Conservation (phyloP, 495 filamentous ascomycete genomes). For the Oidiodendron maius region DNA sequence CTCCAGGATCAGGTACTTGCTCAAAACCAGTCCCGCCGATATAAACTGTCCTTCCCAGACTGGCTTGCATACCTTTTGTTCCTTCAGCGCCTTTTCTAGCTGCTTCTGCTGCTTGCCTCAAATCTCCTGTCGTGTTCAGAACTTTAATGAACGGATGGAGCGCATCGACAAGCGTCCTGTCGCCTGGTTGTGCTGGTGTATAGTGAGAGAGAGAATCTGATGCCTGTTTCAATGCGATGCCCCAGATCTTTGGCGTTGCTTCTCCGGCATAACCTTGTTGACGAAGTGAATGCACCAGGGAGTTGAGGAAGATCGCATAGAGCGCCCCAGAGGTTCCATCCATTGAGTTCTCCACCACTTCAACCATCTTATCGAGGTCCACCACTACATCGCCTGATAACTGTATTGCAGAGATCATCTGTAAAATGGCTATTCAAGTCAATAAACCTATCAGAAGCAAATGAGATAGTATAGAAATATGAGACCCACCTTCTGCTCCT, state of each 20-base stretch:
- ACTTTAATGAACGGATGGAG: conserved; percentile 79
- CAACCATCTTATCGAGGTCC: conserved; percentile 70
- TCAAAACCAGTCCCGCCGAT: conserved; percentile 77
- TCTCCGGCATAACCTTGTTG: conserved; percentile 41
- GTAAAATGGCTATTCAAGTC: conserved; percentile 49
- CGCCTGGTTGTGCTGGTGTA: conserved; percentile 84
- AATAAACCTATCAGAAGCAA: background rate
- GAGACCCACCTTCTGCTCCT: conserved; percentile 68
- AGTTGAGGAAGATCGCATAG: conserved; percentile 94
- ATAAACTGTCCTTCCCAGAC: conserved; percentile 83
- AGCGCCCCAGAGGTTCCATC: conserved; percentile 94
- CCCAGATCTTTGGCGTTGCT: conserved; percentile 58
- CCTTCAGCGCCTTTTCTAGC: conserved; percentile 69
- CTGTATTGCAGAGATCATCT: conserved; percentile 50
- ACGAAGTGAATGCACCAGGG: conserved; percentile 71
- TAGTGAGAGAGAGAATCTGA: conserved; percentile 69
- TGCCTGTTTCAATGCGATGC: conserved; percentile 64
- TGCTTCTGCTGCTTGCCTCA: conserved; percentile 66
- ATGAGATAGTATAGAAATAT: background rate
- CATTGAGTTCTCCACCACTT: conserved; percentile 83
- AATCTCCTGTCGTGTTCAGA: conserved; percentile 54
- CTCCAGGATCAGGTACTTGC: conserved; percentile 87
- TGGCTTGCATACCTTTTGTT: conserved; percentile 89
- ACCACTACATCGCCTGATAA: conserved; percentile 63
- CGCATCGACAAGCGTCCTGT: conserved; percentile 88